These are phyloP conservation scores for Stephanodiscus triporus DNA, from an alignment of 108 stramenopile genomes.

Conservation along the genomic window DNA sequence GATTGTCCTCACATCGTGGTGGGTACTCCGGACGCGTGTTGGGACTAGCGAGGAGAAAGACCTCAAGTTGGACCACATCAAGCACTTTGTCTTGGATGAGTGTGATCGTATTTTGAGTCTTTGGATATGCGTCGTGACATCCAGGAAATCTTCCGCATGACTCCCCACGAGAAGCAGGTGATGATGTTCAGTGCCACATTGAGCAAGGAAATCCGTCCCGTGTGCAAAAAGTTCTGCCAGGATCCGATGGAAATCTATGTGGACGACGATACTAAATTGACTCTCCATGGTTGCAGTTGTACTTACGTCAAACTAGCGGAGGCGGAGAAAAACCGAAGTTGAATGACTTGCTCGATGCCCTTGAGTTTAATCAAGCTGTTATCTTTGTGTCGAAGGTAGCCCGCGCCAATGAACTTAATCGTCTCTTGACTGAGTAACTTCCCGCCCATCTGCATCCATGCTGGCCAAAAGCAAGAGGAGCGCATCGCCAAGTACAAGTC, in stretches of 20 bases:
- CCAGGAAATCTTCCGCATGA: constrained; percentile 98
- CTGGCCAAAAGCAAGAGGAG: constrained; percentile 95
- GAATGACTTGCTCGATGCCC: constrained; percentile 96
- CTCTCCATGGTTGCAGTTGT: constrained; percentile 99
- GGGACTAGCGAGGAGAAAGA: constrained; percentile 90
- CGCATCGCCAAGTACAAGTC: constrained; percentile 96
- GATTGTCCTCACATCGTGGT: constrained; percentile 97
- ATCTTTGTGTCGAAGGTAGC: constrained; percentile 99
- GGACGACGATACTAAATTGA: constrained; percentile 99
- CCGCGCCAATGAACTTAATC: constrained; percentile 91
- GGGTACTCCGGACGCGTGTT: constrained; percentile 96
- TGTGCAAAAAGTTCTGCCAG: constrained; percentile 99
- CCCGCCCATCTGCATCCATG: constrained; percentile 98
- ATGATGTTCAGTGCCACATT: constrained; percentile 99
- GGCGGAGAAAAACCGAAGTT: constrained; percentile 99
- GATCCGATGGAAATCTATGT: constrained; percentile 99
- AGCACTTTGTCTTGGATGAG: constrained; percentile 99
- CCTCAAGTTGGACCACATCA: constrained; percentile 93
- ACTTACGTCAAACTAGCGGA: constrained; percentile 97
- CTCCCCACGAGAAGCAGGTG: constrained; percentile 98
- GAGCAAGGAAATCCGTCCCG: constrained; percentile 96
- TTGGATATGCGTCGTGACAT: constrained; percentile 98
- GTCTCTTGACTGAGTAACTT: constrained; percentile 99
- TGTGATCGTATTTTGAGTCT: constrained; percentile 97
- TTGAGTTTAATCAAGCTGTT: constrained; percentile 99